phyloP scores from a whole-genome alignment of 1,284 basidiomycete species.

The Ustilago hordei region DNA sequence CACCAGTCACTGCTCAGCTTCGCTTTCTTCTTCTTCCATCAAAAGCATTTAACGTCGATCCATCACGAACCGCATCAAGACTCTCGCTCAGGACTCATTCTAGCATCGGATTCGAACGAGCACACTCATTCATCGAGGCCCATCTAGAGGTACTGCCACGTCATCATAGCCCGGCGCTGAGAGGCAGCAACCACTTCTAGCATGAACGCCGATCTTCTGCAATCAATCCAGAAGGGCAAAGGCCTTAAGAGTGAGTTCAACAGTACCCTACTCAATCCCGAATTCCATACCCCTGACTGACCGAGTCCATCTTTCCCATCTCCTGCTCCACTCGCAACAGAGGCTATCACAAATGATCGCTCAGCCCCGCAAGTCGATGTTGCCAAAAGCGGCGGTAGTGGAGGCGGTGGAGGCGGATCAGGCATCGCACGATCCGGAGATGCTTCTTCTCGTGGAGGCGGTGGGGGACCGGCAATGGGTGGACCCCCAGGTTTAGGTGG shows the following conservation, averaged over 20 bases:
- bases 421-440: constrained; percentile 63
- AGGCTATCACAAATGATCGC: constrained; percentile 83
- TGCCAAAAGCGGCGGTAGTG: constrained; percentile 21
- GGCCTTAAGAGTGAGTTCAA: constrained; percentile 46
- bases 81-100: not conserved
- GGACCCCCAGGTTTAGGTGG: constrained; percentile 79
- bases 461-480: constrained; percentile 70
- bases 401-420: constrained; percentile 65
- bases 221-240: constrained; percentile 50
- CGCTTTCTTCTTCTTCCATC: constrained; percentile 9
- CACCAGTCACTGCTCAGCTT: constrained; percentile 5
- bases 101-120: not conserved
- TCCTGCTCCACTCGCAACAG: constrained; percentile 14
- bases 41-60: not conserved
- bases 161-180: not conserved
- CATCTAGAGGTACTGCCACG: not conserved
- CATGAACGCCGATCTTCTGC: constrained; percentile 49
- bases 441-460: constrained; percentile 23
- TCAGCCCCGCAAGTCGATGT: constrained; percentile 78
- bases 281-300: constrained; percentile 1
- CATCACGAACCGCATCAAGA: not conserved
- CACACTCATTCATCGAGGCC: not conserved
- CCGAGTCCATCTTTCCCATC: not conserved
- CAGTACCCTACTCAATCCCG: too few relatives aligned
- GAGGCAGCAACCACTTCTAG: constrained; percentile 5